Conservation (phyloP, 306 rosid species). For the Rosa lucieae region DNA sequence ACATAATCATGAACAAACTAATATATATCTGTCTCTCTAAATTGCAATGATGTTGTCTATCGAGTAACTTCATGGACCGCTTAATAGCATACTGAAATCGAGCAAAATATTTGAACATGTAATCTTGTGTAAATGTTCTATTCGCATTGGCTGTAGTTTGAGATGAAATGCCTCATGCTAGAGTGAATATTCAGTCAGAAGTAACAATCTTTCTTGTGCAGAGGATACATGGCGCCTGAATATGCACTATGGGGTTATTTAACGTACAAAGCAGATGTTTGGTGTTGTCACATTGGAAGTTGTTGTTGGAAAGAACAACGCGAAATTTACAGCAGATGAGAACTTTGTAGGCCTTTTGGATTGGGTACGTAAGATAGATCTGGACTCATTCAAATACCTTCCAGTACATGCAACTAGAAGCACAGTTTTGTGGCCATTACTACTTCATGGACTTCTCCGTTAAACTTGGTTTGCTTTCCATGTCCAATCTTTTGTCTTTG, state of each 20-base stretch:
- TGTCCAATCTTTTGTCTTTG: background rate
- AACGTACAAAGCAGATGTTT: conserved; percentile 55
- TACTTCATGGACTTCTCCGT: background rate
- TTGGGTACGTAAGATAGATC: conserved; percentile 18
- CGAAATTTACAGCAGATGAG: conserved; percentile 26
- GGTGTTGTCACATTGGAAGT: conserved; percentile 63
- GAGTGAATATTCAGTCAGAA: background rate
- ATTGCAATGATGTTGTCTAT: background rate
- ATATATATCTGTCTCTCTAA: no score
- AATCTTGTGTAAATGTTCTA: background rate
- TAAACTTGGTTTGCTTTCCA: background rate
- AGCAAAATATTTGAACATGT: background rate
- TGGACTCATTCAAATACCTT: background rate
- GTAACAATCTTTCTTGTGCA: background rate
- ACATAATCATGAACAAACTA: background rate
- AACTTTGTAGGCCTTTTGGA: background rate
- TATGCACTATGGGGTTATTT: conserved; percentile 11
- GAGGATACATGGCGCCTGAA: no score
- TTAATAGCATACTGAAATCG: background rate
- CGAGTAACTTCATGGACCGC: background rate
- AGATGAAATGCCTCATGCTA: background rate
- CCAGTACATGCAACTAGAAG: background rate
- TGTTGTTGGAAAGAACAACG: conserved; percentile 44
- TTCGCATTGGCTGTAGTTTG: background rate
- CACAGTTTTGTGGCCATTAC: no score